phyloP scores from a whole-genome alignment of 345 rosid genomes.

The Sisymbrium irio region DNA sequence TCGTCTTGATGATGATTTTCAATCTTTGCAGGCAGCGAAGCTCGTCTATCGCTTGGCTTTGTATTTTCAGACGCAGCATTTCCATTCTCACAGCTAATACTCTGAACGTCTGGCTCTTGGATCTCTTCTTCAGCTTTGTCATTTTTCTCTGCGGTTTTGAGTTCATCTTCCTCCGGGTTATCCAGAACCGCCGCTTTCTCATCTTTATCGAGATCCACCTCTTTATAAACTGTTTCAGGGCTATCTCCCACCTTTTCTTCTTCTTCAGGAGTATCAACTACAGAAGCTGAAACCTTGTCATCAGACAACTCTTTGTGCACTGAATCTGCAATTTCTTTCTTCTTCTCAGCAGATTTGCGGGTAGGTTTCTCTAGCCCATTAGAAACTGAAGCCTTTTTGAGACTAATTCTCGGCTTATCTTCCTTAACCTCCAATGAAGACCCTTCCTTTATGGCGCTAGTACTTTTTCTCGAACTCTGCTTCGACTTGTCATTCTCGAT shows the following conservation, averaged over 20 bases:
- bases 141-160: conserved; percentile 35
- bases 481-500: conserved; percentile 52
- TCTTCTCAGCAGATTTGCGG: conserved; percentile 41
- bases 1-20: conserved; percentile 50
- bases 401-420: conserved; percentile 44
- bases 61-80: conserved; percentile 36
- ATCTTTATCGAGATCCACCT: conserved; percentile 26
- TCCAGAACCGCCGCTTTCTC: conserved; percentile 20
- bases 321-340: conserved; percentile 21
- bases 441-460: conserved; percentile 44
- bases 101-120: conserved; percentile 31
- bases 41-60: conserved; percentile 57
- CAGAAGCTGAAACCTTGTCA: conserved; percentile 29
- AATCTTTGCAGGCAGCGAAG: conserved; percentile 60
- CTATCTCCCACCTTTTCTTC: conserved; percentile 37
- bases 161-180: conserved; percentile 31
- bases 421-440: conserved; percentile 40
- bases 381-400: conserved; percentile 39
- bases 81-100: conserved; percentile 40
- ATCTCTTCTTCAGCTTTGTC: conserved; percentile 43
- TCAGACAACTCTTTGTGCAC: conserved; percentile 31
- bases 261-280: conserved; percentile 23
- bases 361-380: conserved; percentile 37
- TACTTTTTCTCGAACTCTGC: conserved; percentile 45
- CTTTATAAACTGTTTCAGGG: conserved; percentile 29